Evolutionary conservation across 768 basidiomycete species (phyloP).

Genomic region (Tylopilus intermedius): DNA sequence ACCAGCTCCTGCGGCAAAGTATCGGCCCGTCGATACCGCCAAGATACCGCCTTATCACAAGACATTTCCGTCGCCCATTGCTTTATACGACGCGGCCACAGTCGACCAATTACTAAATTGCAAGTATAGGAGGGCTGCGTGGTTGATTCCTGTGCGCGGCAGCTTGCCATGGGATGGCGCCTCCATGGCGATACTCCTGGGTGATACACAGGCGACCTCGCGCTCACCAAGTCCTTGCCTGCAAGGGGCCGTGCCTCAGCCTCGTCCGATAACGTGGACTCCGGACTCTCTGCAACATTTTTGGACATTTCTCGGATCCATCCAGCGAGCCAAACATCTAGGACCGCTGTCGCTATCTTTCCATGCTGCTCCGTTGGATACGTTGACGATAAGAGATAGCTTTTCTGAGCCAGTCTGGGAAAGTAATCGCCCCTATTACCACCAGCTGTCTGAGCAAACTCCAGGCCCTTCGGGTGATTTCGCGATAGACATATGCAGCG

Average conservation of each 20-base stretch:
- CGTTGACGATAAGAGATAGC: conserved; percentile 8
- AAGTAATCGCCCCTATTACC: conserved; percentile 23
- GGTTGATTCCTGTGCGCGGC: conserved; percentile 58
- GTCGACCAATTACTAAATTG: conserved; percentile 23
- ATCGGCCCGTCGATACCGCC: conserved; percentile 17
- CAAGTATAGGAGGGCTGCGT: conserved; percentile 42
- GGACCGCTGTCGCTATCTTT: conserved; percentile 51
- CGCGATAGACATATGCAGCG: conserved; percentile 13
- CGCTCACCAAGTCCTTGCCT: conserved; percentile 19
- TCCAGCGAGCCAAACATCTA: conserved; percentile 34
- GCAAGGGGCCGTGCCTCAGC: conserved; percentile 13
- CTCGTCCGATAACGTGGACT: conserved; percentile 45
- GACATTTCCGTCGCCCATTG: conserved; percentile 33
- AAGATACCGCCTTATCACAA: conserved; percentile 33
- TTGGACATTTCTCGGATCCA: conserved; percentile 45
- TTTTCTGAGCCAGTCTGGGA: conserved; percentile 20
- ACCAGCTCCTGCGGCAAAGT: conserved; percentile 12
- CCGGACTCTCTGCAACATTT: conserved; percentile 36
- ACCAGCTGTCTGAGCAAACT: conserved; percentile 13
- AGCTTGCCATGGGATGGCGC: conserved; percentile 43
- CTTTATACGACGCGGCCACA: conserved; percentile 33
- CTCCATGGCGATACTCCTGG: conserved; percentile 40
- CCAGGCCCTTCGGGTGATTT: conserved; percentile 6
- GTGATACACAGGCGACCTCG: conserved; percentile 18
- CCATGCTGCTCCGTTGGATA: conserved; percentile 30